Evolutionary conservation across 306 rosid species (phyloP).

Genomic region (Pueraria montana): DNA sequence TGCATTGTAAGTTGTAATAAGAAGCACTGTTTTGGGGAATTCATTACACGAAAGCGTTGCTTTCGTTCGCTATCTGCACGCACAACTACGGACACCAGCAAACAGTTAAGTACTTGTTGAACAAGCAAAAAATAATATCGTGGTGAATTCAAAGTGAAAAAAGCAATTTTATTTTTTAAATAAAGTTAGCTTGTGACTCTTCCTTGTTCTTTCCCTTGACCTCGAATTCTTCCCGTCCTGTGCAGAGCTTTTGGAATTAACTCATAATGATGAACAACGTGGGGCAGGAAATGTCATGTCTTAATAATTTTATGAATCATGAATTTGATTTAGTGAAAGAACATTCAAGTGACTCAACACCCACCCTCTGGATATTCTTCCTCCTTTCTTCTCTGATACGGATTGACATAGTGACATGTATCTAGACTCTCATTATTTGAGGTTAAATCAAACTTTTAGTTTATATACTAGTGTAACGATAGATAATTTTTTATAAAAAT

Average conservation of each 20-base stretch:
- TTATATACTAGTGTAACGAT: background rate
- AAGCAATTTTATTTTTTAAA: background rate
- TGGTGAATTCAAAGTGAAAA: background rate
- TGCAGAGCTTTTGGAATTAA: slow-evolving; percentile 19
- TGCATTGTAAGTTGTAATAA: too few relatives aligned
- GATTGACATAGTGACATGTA: background rate
- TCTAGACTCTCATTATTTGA: background rate
- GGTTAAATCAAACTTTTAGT: background rate
- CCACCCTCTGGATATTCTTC: slow-evolving; percentile 20
- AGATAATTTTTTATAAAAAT: background rate
- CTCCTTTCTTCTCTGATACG: background rate
- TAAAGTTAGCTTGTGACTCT: background rate
- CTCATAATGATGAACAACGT: slow-evolving; percentile 12
- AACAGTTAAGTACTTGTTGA: background rate
- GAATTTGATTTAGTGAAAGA: slow-evolving; percentile 34
- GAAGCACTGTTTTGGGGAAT: background rate
- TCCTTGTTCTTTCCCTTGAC: too few relatives aligned
- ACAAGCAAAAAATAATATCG: background rate
- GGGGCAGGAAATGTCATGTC: slow-evolving; percentile 37
- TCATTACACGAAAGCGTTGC: background rate
- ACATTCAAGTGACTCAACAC: slow-evolving; percentile 35
- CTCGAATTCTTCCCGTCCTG: background rate
- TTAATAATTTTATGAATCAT: slow-evolving; percentile 1
- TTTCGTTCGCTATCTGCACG: background rate
- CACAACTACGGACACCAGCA: slow-evolving; percentile 20